A percentile compares a stretch with the other conserved stretches of the same genome.
Conservation (phyloP, 495 filamentous ascomycete genomes). For the Neurospora sp. region DNA sequence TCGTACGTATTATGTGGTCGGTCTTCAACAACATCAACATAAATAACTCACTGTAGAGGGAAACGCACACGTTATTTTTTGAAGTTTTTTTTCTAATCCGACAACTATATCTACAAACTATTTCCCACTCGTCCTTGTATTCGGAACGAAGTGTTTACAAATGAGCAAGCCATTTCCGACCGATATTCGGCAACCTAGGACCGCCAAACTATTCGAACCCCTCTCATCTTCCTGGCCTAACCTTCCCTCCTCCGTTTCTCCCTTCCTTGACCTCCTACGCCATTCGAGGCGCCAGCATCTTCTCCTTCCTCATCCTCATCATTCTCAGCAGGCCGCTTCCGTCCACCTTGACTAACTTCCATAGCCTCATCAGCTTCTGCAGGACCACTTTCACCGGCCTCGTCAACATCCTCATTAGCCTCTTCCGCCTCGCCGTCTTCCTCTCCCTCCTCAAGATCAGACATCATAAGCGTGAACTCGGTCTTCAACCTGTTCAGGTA, state of each 20-base stretch:
- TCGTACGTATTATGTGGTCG: too few relatives aligned
- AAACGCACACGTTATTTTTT: background rate
- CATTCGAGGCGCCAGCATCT: background rate
- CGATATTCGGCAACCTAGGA: background rate
- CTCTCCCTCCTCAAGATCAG: background rate
- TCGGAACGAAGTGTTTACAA: background rate
- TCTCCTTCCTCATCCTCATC: background rate
- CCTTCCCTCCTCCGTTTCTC: background rate
- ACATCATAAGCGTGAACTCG: constrained; percentile 67
- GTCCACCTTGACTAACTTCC: background rate
- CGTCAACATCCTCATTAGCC: background rate
- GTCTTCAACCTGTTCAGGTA: constrained; percentile 65
- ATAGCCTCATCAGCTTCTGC: background rate
- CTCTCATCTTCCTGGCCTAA: background rate
- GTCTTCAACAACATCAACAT: too few relatives aligned
- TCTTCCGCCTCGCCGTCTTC: background rate
- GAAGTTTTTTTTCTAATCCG: background rate
- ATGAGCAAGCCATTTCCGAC: background rate
- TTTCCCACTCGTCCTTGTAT: background rate
- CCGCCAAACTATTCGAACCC: background rate
- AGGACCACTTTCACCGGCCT: background rate
- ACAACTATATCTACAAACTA: background rate
- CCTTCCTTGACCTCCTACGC: background rate
- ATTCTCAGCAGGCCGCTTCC: background rate
- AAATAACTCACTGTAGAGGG: background rate